Evolutionary conservation across 2,329 filamentous ascomycete species (phyloP), one percentile per base, ranked within the genome.

Genomic region (Hymenoscyphus repandus): DNA sequence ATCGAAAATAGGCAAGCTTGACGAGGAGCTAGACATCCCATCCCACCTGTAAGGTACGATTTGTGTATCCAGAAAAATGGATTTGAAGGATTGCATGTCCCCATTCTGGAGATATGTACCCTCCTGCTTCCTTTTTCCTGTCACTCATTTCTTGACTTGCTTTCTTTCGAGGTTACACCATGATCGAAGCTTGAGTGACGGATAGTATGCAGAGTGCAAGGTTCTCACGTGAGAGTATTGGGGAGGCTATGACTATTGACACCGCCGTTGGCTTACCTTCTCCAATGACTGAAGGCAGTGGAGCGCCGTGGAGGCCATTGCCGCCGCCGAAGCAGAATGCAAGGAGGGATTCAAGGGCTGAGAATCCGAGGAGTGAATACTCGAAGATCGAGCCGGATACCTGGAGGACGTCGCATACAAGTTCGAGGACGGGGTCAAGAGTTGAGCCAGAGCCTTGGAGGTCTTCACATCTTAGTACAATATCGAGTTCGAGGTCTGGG

Each of bases 161-260:
- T 37, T n/a, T 17, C 34, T 30, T 17, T 45, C n/a, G 13, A 34
- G 13, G 31, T 40, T 15, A 45, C 27, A 10, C 22, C 27, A 32
- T 36, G 17, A 34, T 13, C 30, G 22, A 15, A 12, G 47, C 31
- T 20, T 40, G 10, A 32, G 6, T 44, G 9, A 20, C 15, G 47
- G 5, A 32, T 13, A 30, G 15, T 17, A 52, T 52, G 50, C n/a
- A 40, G 15, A 11, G 30, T n/a, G 22, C 33, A 11, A 13, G 37
- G 10, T 27, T 20, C 11, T n/a, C 42, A 30, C 41, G 51, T 37
- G 45, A 38, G 27, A 45, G 45, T 22, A 38, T 49, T 37, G 46
- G 42, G 22, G 42, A 53, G 31, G 51, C 51, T 49, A 34, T 49
- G 36, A 49, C 34, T 13, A n/a, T 37, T 22, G 22, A 32, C 11